Conservation (phyloP, 352 stramenopile genomes). For the Phytophthora megakarya region DNA sequence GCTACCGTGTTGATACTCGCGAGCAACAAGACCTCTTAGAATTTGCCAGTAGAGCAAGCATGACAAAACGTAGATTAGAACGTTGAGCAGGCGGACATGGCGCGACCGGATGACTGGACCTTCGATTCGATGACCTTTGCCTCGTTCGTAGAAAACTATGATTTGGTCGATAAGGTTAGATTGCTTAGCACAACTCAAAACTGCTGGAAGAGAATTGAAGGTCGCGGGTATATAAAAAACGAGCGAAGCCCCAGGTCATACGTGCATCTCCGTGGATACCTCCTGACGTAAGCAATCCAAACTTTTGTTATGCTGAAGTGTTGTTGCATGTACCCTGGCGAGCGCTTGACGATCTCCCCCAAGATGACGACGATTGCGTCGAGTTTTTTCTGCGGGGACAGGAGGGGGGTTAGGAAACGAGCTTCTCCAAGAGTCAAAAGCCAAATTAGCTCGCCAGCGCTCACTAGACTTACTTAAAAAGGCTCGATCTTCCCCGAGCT, state of each 20-base stretch:
- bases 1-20: conserved; percentile 11
- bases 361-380: too few relatives aligned
- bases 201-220: conserved; percentile 1
- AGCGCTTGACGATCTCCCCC: too few relatives aligned
- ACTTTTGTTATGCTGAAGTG: conserved; percentile 9
- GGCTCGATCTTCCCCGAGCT: too few relatives aligned
- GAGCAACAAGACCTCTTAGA: not conserved
- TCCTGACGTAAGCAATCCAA: conserved; percentile 1
- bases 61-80: not conserved
- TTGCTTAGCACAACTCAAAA: not conserved
- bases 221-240: not conserved
- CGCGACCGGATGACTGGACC: not conserved
- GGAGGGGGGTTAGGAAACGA: too few relatives aligned
- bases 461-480: too few relatives aligned
- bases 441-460: too few relatives aligned
- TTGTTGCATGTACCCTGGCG: conserved; percentile 8
- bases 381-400: too few relatives aligned
- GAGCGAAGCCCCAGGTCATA: not conserved
- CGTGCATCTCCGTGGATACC: conserved; percentile 1
- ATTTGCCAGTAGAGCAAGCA: not conserved
- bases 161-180: not conserved
- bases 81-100: conserved; percentile 9
- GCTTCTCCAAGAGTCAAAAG: too few relatives aligned
- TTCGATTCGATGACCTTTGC: conserved; percentile 13
- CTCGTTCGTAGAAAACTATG: conserved; percentile 9